These are phyloP conservation scores for Ceratocystis alfenasii DNA, from an alignment of 2,329 filamentous ascomycete genomes.

Conservation along the genomic window DNA sequence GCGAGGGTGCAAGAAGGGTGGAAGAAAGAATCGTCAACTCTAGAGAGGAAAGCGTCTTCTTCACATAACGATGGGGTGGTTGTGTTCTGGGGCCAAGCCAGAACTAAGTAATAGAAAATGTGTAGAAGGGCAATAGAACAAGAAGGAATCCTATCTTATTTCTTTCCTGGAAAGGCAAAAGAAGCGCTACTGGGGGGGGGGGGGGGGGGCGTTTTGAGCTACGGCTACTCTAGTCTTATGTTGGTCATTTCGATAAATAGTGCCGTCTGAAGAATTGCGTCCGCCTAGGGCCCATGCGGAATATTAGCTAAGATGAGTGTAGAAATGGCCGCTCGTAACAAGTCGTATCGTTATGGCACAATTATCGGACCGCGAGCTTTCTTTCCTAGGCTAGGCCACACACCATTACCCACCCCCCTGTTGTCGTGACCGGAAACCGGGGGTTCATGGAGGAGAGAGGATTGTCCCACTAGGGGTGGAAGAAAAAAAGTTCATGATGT, in stretches of 20 bases:
- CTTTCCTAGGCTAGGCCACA: neutral
- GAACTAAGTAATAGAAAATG: neutral
- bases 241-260: neutral
- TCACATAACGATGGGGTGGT: neutral
- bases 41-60: neutral
- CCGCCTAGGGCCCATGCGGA: neutral
- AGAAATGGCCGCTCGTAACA: neutral
- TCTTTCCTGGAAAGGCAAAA: conserved; percentile 1
- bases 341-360: neutral
- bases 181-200: neutral
- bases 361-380: neutral
- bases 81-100: neutral
- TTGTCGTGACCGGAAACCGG: neutral
- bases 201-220: neutral
- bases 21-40: neutral
- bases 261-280: neutral
- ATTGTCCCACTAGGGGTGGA: neutral
- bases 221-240: neutral
- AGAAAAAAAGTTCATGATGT: neutral
- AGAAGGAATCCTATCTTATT: neutral
- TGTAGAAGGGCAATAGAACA: neutral
- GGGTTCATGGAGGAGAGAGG: neutral
- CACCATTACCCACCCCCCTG: neutral
- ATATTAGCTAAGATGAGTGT: neutral
- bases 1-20: neutral